Evolutionary conservation across 108 stramenopile genomes (phyloP).

Genomic region (Cyclotella kingstonii): DNA sequence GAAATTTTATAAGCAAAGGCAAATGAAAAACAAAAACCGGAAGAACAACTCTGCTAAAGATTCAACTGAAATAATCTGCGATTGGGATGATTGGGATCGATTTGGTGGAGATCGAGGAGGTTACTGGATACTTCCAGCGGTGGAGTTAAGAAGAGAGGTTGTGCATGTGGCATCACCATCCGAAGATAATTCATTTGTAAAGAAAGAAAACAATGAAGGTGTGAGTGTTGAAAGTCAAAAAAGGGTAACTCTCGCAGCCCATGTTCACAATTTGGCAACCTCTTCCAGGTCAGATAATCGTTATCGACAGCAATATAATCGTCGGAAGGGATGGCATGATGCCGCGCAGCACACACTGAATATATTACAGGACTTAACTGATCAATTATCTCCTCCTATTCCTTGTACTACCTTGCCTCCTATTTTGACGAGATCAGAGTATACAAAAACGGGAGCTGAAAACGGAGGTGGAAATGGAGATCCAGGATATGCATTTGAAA

Average conservation of each 20-base stretch:
- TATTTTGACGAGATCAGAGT: conserved; percentile 54
- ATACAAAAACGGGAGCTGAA: conserved; percentile 19
- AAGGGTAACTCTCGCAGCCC: conserved; percentile 54
- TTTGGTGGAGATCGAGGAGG: conserved; percentile 60
- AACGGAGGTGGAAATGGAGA: conserved; percentile 19
- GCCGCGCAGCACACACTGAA: conserved; percentile 37
- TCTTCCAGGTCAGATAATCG: not conserved
- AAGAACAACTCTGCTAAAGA: too few species aligned
- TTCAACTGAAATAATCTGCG: not conserved
- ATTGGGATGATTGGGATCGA: conserved; percentile 63
- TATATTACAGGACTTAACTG: conserved; percentile 46
- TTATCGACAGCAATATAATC: not conserved
- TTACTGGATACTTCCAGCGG: conserved; percentile 70
- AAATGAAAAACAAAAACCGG: not conserved
- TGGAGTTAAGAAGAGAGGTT: conserved; percentile 57
- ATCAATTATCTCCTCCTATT: conserved; percentile 37
- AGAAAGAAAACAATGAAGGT: conserved; percentile 5
- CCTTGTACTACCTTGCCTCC: conserved; percentile 75
- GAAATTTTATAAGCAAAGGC: conserved; percentile 22
- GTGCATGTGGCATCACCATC: not conserved
- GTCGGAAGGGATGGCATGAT: conserved; percentile 27
- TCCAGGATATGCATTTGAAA: conserved; percentile 67
- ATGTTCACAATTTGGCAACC: conserved; percentile 39
- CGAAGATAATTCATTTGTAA: not conserved
- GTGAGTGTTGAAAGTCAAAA: conserved; percentile 5